Conservation (phyloP, 805 yeast genomes). For the Priceomyces medius region DNA sequence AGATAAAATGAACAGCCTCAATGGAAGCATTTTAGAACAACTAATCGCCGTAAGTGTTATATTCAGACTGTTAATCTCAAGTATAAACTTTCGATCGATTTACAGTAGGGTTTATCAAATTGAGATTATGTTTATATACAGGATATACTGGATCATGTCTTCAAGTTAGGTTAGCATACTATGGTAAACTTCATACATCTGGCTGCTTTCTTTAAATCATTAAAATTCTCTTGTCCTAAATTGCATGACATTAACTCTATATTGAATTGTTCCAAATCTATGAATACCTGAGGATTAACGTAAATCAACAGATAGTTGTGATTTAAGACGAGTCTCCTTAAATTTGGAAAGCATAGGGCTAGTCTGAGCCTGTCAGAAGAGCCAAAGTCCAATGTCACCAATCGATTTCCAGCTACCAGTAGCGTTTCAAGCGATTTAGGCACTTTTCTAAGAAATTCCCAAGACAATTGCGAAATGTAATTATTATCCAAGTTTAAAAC, state of each 20-base stretch:
- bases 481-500: conserved; percentile 26
- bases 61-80: too few relatives aligned
- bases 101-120: too few relatives aligned
- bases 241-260: conserved; percentile 15
- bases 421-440: conserved; percentile 28
- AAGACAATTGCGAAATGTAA: conserved; percentile 18
- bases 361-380: conserved; percentile 7
- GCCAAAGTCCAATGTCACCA: conserved; percentile 13
- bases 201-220: conserved; percentile 6
- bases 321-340: conserved; percentile 15
- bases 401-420: conserved; percentile 20
- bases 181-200: background rate
- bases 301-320: conserved; percentile 13
- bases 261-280: conserved; percentile 2
- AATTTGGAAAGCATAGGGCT: conserved; percentile 17
- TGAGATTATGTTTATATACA: too few relatives aligned
- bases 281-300: conserved; percentile 16
- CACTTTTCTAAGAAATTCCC: conserved; percentile 18
- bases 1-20: too few relatives aligned
- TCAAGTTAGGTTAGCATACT: background rate
- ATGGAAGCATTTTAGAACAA: too few relatives aligned
- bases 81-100: too few relatives aligned
- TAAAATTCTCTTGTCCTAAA: conserved; percentile 12
- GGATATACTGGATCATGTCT: too few relatives aligned
- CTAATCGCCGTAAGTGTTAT: too few relatives aligned